Base-by-base conservation (phyloP, 176 grass and related monocot species). In the Dendrocalamus sinicus region DNA sequence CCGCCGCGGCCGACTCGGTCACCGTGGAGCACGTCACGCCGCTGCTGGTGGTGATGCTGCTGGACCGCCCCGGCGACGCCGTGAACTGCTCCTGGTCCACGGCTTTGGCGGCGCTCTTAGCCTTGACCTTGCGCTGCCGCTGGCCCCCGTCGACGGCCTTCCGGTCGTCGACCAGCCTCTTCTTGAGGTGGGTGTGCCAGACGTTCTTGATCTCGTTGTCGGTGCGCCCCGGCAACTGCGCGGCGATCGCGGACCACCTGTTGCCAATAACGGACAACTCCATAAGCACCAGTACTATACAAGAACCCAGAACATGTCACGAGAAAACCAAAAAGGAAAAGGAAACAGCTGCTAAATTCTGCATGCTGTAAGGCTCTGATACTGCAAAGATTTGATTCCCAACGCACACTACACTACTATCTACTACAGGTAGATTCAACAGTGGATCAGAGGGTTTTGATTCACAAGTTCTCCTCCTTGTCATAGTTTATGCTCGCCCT, bases 131-230 rank as follows among this genome's bases (percentile, higher is more conserved):
- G 89, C 89, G 52, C 78, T 51, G 46, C 32, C 76, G 8, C 40
- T 70, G n/a, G 43, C 61, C 15, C 16, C 22, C 28, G 10, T 12
- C 69, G 43, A 9, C 69, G 26, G 7, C 15, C 32, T 65, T 82
- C n/a, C 6, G 17, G 17, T 46, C 58, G 63, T 76, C 81, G 23
- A 75, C 52, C 62, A 91, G 76, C 53, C 70, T 68, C 76, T 91
- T 91, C 89, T 91, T 91, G 81, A 91, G 82, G 76, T 69, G 76
- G 16, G 89, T 85, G 89, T 91, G 89, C 89, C 89, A 91, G 5
- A 91, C 81, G 81, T 91, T 91, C 89, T 91, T 91, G 85, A 91
- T 91, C 85, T 91, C 89, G 64, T 91, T 91, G 76, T 91, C 89
- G 39, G 89, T 91, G 76, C 89, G 89, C 12, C 89, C 89, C 23